phyloP scores from a whole-genome alignment of 2,329 filamentous ascomycete species.

The Alternaria metachromatica region DNA sequence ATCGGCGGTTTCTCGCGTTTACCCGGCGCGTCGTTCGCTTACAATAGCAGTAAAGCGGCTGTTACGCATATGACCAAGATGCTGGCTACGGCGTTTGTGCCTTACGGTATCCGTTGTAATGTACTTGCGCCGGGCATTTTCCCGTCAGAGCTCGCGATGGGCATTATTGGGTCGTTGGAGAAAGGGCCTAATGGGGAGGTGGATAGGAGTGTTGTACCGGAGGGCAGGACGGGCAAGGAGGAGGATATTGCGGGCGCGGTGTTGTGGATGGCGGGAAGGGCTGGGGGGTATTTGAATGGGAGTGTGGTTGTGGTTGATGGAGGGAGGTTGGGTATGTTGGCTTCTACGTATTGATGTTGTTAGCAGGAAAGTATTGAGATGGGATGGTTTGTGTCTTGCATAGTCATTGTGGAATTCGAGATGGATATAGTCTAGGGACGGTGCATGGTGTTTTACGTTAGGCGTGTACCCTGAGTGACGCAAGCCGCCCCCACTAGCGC shows the following conservation, averaged over 20 bases:
- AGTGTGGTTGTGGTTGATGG: conserved; percentile 68
- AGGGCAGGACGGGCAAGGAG: conserved; percentile 66
- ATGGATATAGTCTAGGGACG: background rate
- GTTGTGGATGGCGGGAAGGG: conserved; percentile 68
- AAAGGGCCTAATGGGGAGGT: conserved; percentile 1
- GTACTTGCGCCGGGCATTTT: conserved; percentile 56
- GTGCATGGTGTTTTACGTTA: background rate
- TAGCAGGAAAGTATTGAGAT: background rate
- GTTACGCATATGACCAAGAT: conserved; percentile 59
- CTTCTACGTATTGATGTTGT: conserved; percentile 58
- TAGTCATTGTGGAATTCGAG: background rate
- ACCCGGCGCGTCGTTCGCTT: conserved; percentile 21
- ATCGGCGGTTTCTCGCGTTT: conserved; percentile 12
- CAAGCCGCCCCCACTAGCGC: background rate
- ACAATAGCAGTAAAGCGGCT: conserved; percentile 53
- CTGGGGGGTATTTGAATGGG: conserved; percentile 72
- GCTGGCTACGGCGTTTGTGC: conserved; percentile 52
- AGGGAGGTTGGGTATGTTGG: conserved; percentile 64
- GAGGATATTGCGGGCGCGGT: conserved; percentile 70
- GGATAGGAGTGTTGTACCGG: conserved; percentile 48
- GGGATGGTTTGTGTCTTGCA: background rate
- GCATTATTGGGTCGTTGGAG: conserved; percentile 11
- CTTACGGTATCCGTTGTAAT: conserved; percentile 57
- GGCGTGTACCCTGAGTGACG: background rate
- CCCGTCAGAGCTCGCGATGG: conserved; percentile 25